Conservation (phyloP, 2,329 filamentous ascomycete species). For the Sporothrix brunneoviolacea region DNA sequence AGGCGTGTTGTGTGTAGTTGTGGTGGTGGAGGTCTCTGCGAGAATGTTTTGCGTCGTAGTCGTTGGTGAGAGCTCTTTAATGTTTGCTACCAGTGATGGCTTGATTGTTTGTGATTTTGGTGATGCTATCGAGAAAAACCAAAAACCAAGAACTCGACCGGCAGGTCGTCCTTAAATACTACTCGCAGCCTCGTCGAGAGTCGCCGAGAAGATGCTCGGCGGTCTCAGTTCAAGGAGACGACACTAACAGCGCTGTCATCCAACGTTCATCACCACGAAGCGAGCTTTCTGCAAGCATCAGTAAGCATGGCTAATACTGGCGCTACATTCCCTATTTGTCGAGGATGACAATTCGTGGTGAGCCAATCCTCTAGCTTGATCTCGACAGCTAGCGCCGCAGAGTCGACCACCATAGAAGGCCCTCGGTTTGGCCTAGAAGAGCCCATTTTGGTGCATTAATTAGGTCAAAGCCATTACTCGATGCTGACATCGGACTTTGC, state of each 20-base stretch:
- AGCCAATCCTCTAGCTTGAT: background rate
- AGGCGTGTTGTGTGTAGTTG: background rate
- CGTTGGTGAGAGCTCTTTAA: no score
- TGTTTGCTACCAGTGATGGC: background rate
- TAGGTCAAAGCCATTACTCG: conserved; percentile 1
- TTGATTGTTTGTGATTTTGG: conserved; percentile 22
- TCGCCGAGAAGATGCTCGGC: conserved; percentile 15
- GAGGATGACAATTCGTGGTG: background rate
- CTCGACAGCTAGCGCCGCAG: no score
- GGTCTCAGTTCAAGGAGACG: background rate
- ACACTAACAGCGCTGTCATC: background rate
- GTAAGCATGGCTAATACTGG: conserved; percentile 1
- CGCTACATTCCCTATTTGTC: background rate
- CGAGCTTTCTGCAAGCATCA: conserved; percentile 8
- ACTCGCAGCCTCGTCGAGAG: background rate
- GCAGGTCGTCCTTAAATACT: conserved; percentile 29
- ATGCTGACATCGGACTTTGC: conserved; percentile 12
- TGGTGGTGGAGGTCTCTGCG: background rate
- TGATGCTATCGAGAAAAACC: conserved; percentile 21
- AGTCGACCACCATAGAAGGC: no score
- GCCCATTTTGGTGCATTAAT: background rate
- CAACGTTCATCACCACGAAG: background rate
- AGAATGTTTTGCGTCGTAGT: background rate
- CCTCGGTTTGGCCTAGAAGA: no score
- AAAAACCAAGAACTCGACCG: conserved; percentile 22